phyloP scores from a whole-genome alignment of 352 stramenopile species.

The Phytopythium kandeliae region DNA sequence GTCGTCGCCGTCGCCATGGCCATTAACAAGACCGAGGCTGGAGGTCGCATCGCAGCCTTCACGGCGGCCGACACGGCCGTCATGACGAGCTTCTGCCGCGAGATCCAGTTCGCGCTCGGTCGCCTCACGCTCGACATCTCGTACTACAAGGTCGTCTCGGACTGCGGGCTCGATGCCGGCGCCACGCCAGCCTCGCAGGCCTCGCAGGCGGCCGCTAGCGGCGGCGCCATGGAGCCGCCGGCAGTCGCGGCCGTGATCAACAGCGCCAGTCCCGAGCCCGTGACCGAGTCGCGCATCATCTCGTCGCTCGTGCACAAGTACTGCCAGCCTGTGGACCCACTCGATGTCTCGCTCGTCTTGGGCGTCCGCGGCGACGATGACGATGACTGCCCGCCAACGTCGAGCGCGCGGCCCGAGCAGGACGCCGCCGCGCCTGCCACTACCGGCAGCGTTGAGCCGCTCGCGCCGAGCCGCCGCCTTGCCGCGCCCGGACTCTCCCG shows the following conservation, averaged over 20 bases:
- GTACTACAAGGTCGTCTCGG: slow-evolving; percentile 62
- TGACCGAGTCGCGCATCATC: slow-evolving; percentile 53
- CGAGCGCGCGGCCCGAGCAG: background rate
- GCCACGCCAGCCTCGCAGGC: too few relatives aligned
- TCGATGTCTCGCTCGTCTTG: slow-evolving; percentile 14
- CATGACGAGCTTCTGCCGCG: slow-evolving; percentile 61
- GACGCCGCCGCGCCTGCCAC: slow-evolving; percentile 6
- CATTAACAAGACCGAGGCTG: slow-evolving; percentile 76
- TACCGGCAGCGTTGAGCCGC: slow-evolving; percentile 4
- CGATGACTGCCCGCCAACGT: background rate
- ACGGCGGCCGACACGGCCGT: slow-evolving; percentile 42
- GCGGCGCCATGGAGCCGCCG: slow-evolving; percentile 9
- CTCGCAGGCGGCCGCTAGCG: slow-evolving; percentile 3
- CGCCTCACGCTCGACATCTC: slow-evolving; percentile 59
- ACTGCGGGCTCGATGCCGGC: slow-evolving; percentile 15
- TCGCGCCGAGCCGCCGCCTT: slow-evolving; percentile 2
- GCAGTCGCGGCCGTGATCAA: slow-evolving; percentile 15
- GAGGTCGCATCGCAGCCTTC: slow-evolving; percentile 34
- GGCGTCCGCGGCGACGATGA: background rate
- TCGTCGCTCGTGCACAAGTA: slow-evolving; percentile 57
- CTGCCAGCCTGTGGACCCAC: slow-evolving; percentile 34
- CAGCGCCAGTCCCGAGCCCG: slow-evolving; percentile 12
- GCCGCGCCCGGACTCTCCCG: background rate
- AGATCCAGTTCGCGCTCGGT: slow-evolving; percentile 60
- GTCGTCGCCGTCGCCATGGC: slow-evolving; percentile 69